phyloP scores from a whole-genome alignment of 805 yeast genomes.

The Pichia manshurica region DNA sequence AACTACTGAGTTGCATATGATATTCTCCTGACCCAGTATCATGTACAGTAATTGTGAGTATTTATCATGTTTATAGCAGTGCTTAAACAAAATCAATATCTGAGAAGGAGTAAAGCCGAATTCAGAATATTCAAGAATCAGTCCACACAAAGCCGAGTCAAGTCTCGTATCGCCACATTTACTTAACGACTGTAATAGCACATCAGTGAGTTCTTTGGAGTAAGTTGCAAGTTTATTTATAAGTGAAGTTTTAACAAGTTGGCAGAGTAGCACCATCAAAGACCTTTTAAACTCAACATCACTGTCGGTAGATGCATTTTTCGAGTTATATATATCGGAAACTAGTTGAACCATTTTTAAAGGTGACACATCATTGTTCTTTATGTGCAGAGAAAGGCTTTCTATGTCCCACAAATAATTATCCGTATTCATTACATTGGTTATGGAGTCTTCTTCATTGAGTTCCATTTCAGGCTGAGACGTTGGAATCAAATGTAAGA shows the following conservation, averaged over 20 bases:
- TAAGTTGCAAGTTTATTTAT: conserved; percentile 18
- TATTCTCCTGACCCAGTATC: not conserved
- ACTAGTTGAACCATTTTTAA: not conserved
- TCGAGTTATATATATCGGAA: too few relatives aligned
- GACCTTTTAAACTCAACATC: not conserved
- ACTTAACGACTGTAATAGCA: conserved; percentile 8
- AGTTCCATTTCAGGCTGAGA: not conserved
- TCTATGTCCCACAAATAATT: not conserved
- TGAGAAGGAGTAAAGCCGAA: conserved; percentile 16
- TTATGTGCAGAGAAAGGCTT: not conserved
- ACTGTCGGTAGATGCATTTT: not conserved
- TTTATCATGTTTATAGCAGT: not conserved
- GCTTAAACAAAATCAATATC: not conserved
- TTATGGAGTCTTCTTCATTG: not conserved
- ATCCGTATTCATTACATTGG: not conserved
- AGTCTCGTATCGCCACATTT: not conserved
- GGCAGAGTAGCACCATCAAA: conserved; percentile 14
- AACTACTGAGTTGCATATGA: not conserved
- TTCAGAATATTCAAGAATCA: conserved; percentile 12
- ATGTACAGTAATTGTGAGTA: not conserved
- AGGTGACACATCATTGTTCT: not conserved
- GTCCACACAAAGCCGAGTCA: not conserved
- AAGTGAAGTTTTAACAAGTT: conserved; percentile 17
- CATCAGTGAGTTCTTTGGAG: conserved; percentile 14
- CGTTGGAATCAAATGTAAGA: not conserved